These are phyloP conservation scores for Colletotrichum magnum DNA, from an alignment of 2,329 filamentous ascomycete species.

Conservation along the genomic window DNA sequence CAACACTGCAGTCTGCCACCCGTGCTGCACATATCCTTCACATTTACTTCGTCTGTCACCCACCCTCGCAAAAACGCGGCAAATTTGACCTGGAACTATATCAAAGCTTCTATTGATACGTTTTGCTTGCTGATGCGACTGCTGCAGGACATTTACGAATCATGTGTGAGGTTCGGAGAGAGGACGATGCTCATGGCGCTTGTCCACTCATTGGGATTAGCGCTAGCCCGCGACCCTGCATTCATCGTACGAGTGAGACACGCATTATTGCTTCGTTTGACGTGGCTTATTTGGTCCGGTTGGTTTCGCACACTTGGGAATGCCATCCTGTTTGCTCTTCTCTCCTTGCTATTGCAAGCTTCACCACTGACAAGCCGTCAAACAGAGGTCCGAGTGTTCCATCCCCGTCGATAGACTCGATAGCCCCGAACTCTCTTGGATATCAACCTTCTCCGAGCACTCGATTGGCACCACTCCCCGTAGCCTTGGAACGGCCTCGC, in stretches of 20 bases:
- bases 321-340: conserved; percentile 12
- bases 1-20: conserved; percentile 10
- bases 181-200: conserved; percentile 1
- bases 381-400: conserved; percentile 13
- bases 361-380: not conserved
- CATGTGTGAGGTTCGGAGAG: not conserved
- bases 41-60: not conserved
- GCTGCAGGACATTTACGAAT: too few relatives aligned
- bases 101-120: too few relatives aligned
- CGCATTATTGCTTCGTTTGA: conserved; percentile 20
- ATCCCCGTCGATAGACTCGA: not conserved
- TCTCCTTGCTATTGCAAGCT: not conserved
- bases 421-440: conserved; percentile 3
- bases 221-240: not conserved
- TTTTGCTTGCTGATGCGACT: too few relatives aligned
- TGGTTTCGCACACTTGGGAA: not conserved
- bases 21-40: conserved; percentile 9
- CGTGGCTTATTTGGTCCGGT: not conserved
- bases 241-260: conserved; percentile 25
- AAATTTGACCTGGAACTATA: not conserved
- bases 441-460: not conserved
- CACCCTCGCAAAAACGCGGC: not conserved
- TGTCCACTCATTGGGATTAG: conserved; percentile 5
- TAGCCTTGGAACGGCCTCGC: not conserved
- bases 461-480: not conserved